Evolutionary conservation across 2,329 filamentous ascomycete species (phyloP).

Genomic region (Colletotrichum musicola): DNA sequence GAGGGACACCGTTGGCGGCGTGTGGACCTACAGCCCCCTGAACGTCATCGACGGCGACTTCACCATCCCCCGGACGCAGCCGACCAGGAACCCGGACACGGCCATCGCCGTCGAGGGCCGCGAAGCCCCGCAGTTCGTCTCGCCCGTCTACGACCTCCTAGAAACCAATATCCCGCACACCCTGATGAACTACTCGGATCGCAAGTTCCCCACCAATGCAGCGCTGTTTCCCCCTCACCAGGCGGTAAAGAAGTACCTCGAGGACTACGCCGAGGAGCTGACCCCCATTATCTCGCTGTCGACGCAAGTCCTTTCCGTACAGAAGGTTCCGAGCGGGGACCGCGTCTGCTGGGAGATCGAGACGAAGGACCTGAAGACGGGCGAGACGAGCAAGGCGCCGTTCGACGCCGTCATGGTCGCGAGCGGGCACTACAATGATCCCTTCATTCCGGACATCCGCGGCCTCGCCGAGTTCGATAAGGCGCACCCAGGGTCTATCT

Average conservation of each 20-base stretch:
- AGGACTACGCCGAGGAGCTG: slow-evolving; percentile 72
- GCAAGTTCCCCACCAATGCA: slow-evolving; percentile 66
- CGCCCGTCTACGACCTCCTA: slow-evolving; percentile 74
- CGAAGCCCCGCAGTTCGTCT: slow-evolving; percentile 67
- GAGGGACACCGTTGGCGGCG: slow-evolving; percentile 72
- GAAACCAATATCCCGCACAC: slow-evolving; percentile 82
- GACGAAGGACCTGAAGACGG: slow-evolving; percentile 46
- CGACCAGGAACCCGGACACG: slow-evolving; percentile 57
- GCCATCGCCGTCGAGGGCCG: slow-evolving; percentile 45
- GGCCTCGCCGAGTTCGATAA: slow-evolving; percentile 67
- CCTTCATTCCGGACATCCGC: slow-evolving; percentile 67
- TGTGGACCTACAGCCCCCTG: slow-evolving; percentile 75
- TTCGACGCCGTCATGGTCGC: slow-evolving; percentile 75
- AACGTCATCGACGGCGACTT: slow-evolving; percentile 41
- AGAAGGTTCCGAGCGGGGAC: slow-evolving; percentile 42
- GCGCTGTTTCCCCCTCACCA: slow-evolving; percentile 77
- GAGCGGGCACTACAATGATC: slow-evolving; percentile 73
- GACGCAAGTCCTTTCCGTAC: slow-evolving; percentile 68
- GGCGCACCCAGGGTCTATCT: slow-evolving; percentile 62
- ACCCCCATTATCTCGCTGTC: slow-evolving; percentile 69
- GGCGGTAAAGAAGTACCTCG: slow-evolving; percentile 74
- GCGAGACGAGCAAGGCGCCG: slow-evolving; percentile 41
- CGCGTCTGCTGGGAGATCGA: slow-evolving; percentile 63
- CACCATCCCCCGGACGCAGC: slow-evolving; percentile 45
- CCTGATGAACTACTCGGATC: slow-evolving; percentile 78